Evolutionary conservation across 2,329 filamentous ascomycete species (phyloP).

Genomic region (Diaporthe citrichinensis): DNA sequence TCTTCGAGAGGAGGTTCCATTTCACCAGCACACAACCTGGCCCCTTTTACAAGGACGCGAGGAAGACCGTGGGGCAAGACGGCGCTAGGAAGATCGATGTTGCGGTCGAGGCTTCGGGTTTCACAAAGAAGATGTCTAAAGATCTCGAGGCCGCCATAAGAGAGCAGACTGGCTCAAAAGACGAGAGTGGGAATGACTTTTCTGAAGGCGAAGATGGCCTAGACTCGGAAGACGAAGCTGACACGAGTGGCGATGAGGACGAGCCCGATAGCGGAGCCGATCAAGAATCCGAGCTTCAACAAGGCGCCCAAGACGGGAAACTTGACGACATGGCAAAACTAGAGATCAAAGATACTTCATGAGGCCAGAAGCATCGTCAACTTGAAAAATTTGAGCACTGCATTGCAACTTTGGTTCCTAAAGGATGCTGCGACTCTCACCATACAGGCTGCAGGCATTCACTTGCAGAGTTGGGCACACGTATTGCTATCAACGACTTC

Average conservation of each 20-base stretch:
- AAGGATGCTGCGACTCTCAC: neutral
- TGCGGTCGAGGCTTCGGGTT: conserved; percentile 91
- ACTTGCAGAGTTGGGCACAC: neutral
- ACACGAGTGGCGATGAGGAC: conserved; percentile 45
- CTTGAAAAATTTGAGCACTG: neutral
- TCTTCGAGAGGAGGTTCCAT: conserved; percentile 90
- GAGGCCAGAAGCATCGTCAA: neutral
- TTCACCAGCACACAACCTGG: conserved; percentile 87
- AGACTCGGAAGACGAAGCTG: conserved; percentile 49
- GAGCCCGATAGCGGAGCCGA: conserved; percentile 46
- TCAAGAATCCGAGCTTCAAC: neutral
- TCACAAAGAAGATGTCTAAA: conserved; percentile 96
- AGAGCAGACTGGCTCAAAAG: conserved; percentile 73
- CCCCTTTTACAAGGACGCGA: conserved; percentile 87
- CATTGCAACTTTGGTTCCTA: neutral
- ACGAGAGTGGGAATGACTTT: conserved; percentile 53
- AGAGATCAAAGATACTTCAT: conserved; percentile 36
- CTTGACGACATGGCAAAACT: conserved; percentile 43
- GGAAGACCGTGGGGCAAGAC: conserved; percentile 78
- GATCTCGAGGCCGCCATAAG: conserved; percentile 93
- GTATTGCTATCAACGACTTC: conserved; percentile 40
- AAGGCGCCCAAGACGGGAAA: conserved; percentile 28
- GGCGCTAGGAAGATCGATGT: conserved; percentile 83
- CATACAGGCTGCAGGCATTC: neutral
- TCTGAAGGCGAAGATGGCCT: conserved; percentile 53